Base-by-base conservation (phyloP, 2,329 filamentous ascomycete genomes). In the Coniochaeta prunicola region DNA sequence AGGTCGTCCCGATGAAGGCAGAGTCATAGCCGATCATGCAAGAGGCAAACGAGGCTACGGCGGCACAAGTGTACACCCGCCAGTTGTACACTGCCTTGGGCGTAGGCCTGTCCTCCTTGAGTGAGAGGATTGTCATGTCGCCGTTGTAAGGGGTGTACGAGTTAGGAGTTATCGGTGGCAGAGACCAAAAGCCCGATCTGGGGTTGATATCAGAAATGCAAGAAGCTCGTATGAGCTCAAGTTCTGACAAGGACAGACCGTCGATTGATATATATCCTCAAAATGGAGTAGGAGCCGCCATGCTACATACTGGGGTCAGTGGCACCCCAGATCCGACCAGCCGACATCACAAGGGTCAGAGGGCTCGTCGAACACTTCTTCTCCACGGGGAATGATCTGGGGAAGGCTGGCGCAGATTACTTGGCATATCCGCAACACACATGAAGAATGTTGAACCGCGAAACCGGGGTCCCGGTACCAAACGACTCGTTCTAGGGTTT, bases 1-100 rank as follows among this genome's bases (percentile, higher is more conserved):
- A 76, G 1, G 90, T 92, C 0, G 87, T 90, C 61, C 88, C 89
- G 65, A 92, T 92, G 72, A 92, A 92, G 63, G 90, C 86, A 57
- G 83, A 88, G 70, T 92, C 89, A 61, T 82, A 82, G 59, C 80
- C 81, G 58, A 84, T 83, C 68, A 77, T 81, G 67, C 80, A 82
- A 38, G 82, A 78, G 31, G 80, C 80, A 59, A 82, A 82, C 2
- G 81, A 83, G 24, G 81, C 81, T 26, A 82, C 73, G 50, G 76
- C 73, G 10, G 82, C 81, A 63, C 77, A 82, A 30, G 71, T 67
- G 66, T 84, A 84, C 59, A 85, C 80, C 42, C 81, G 77, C 81
- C 81, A 85, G 71, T 84, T 84, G 76, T 85, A 85, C 60, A 85
- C 80, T 61, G 75, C 76, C 64, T 74, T 73, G 4, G 81, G 82